A percentile compares a stretch with the other conserved stretches of the same genome.
Evolutionary conservation across 2,329 filamentous ascomycete species (phyloP).

Genomic region (Cladosporium austrohemisphaericum): DNA sequence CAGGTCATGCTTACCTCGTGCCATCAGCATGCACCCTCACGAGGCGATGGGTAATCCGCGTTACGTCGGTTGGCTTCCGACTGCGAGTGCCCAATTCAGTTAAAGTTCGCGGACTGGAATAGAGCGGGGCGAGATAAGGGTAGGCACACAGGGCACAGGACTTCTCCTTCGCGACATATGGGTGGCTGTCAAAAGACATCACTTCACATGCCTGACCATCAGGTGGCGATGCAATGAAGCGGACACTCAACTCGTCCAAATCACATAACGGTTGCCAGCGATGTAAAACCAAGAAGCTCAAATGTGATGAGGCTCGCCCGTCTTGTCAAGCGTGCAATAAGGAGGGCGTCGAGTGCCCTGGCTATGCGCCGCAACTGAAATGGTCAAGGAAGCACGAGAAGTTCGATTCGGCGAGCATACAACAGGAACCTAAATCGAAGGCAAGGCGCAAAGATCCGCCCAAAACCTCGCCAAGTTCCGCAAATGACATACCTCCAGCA

Average conservation of each 20-base stretch:
- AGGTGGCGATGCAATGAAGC: constrained; percentile 16
- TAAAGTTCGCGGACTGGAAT: too few relatives aligned
- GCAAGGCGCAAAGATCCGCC: constrained; percentile 5
- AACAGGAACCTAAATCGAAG: constrained; percentile 7
- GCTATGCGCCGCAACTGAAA: constrained; percentile 45
- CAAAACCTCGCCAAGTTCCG: constrained; percentile 10
- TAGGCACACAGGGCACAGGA: too few relatives aligned
- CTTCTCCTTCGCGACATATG: too few relatives aligned
- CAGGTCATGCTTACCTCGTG: too few relatives aligned
- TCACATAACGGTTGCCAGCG: constrained; percentile 25
- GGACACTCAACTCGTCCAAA: constrained; percentile 28
- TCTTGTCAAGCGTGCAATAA: constrained; percentile 43
- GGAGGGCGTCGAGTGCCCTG: constrained; percentile 43
- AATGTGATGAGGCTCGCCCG: constrained; percentile 44
- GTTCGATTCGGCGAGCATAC: constrained; percentile 31
- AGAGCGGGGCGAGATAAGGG: too few relatives aligned
- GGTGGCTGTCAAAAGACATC: too few relatives aligned
- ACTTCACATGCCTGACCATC: too few relatives aligned
- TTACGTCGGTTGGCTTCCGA: too few relatives aligned
- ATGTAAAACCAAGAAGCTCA: constrained; percentile 23
- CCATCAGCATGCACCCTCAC: too few relatives aligned
- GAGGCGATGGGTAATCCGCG: too few relatives aligned
- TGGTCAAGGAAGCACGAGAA: constrained; percentile 50
- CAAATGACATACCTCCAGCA: neutral
- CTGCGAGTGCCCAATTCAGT: too few relatives aligned